phyloP scores from a whole-genome alignment of 257 asterid genomes.

The Rehmannia glutinosa region DNA sequence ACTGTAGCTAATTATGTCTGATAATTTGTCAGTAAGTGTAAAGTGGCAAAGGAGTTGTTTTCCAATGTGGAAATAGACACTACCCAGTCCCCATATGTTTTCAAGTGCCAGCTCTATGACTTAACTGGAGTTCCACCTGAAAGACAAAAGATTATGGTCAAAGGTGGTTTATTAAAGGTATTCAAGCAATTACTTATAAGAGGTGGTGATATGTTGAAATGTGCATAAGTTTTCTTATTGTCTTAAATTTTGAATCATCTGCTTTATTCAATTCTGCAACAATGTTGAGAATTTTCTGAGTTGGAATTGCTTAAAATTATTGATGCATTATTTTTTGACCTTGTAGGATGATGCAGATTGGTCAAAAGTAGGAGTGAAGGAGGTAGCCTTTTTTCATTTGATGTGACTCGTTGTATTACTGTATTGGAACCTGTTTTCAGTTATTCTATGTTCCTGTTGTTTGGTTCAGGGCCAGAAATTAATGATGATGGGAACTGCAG shows the following conservation, averaged over 20 bases:
- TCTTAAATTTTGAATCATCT: constrained; percentile 1
- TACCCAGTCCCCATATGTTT: constrained; percentile 78
- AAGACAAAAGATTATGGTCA: constrained; percentile 98
- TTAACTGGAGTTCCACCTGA: constrained; percentile 99
- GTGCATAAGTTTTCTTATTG: neutral
- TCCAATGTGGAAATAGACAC: constrained; percentile 86
- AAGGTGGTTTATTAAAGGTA: constrained; percentile 98
- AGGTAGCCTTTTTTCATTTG: constrained; percentile 43
- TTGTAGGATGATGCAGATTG: constrained; percentile 92
- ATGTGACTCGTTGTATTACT: neutral
- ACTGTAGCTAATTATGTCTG: constrained; percentile 13
- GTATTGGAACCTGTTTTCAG: constrained; percentile 2
- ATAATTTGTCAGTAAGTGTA: constrained; percentile 67
- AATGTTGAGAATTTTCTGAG: constrained; percentile 4
- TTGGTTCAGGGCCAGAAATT: constrained; percentile 85
- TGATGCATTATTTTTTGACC: constrained; percentile 17
- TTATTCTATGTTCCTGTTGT: neutral
- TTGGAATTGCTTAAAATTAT: constrained; percentile 4
- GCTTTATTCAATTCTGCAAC: neutral
- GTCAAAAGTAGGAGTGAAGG: constrained; percentile 87
- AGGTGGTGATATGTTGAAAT: neutral
- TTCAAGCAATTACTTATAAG: neutral
- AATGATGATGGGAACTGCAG: constrained; percentile 99
- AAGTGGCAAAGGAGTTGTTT: constrained; percentile 91
- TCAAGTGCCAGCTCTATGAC: constrained; percentile 94